Conservation (phyloP, 2,329 filamentous ascomycete genomes). For the Apiospora malaysiana region DNA sequence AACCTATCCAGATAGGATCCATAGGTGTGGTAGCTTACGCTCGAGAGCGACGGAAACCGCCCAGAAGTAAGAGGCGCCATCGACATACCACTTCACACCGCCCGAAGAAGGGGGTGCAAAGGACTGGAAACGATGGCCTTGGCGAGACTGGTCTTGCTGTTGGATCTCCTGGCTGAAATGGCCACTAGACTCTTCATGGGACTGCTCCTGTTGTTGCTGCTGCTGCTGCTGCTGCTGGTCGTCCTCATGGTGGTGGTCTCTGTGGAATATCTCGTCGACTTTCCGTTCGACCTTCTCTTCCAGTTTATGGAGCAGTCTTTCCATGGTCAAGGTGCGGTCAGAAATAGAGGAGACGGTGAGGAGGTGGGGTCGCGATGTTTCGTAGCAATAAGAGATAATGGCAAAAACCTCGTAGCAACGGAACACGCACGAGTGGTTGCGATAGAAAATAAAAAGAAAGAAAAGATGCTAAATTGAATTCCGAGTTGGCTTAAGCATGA, state of each 20-base stretch:
- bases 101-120: slow-evolving; percentile 78
- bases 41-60: slow-evolving; percentile 82
- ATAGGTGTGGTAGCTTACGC: slow-evolving; percentile 43
- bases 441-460: slow-evolving; percentile 1
- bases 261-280: slow-evolving; percentile 46
- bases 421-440: neutral
- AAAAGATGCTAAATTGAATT: neutral
- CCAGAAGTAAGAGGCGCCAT: slow-evolving; percentile 84
- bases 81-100: slow-evolving; percentile 87
- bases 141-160: slow-evolving; percentile 37
- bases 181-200: slow-evolving; percentile 24
- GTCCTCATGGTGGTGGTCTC: slow-evolving; percentile 44
- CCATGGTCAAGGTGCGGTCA: slow-evolving; percentile 40
- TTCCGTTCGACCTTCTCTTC: slow-evolving; percentile 48
- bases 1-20: neutral
- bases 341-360: neutral
- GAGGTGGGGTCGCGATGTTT: neutral
- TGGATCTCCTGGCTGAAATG: slow-evolving; percentile 43
- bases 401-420: neutral
- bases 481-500: neutral
- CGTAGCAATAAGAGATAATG: neutral
- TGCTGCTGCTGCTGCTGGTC: slow-evolving; percentile 26
- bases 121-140: slow-evolving; percentile 61
- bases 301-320: slow-evolving; percentile 50
- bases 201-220: slow-evolving; percentile 25